These are phyloP conservation scores for Umbelopsis vinacea DNA, from an alignment of 192 early-diverging fungal genomes.

Conservation along the genomic window DNA sequence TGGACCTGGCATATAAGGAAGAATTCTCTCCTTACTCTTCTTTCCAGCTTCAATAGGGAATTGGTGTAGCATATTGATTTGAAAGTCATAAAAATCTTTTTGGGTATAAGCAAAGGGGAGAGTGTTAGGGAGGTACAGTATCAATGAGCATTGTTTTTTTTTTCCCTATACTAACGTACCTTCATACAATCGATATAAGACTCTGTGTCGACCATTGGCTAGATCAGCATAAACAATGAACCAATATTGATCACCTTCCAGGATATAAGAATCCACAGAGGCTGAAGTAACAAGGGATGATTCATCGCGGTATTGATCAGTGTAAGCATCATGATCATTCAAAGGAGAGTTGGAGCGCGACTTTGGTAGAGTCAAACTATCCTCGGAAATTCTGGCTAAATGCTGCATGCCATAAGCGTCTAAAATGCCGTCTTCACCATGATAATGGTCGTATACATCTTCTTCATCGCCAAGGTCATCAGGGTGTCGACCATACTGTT, in stretches of 20 bases:
- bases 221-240: constrained; percentile 67
- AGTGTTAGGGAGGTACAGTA: not conserved
- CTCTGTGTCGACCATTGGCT: constrained; percentile 56
- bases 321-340: constrained; percentile 8
- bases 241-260: constrained; percentile 73
- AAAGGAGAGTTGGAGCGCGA: constrained; percentile 20
- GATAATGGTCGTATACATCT: constrained; percentile 17
- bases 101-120: not conserved
- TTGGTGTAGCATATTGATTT: constrained; percentile 66
- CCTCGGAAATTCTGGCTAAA: constrained; percentile 18
- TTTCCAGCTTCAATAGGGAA: constrained; percentile 71
- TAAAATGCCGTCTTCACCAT: constrained; percentile 26
- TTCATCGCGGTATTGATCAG: constrained; percentile 5
- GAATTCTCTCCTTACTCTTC: constrained; percentile 53
- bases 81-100: constrained; percentile 76
- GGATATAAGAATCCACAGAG: constrained; percentile 67
- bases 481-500: constrained; percentile 11
- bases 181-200: constrained; percentile 75
- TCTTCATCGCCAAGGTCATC: constrained; percentile 17
- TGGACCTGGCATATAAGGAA: constrained; percentile 72
- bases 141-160: not conserved
- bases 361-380: constrained; percentile 24
- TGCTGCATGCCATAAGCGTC: constrained; percentile 27
- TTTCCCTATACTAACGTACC: constrained; percentile 16
- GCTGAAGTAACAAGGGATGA: constrained; percentile 50